A percentile compares a stretch with the other conserved stretches of the same genome.
These are phyloP conservation scores for Pythium oligandrum DNA, from an alignment of 352 stramenopile species.

Conservation along the genomic window DNA sequence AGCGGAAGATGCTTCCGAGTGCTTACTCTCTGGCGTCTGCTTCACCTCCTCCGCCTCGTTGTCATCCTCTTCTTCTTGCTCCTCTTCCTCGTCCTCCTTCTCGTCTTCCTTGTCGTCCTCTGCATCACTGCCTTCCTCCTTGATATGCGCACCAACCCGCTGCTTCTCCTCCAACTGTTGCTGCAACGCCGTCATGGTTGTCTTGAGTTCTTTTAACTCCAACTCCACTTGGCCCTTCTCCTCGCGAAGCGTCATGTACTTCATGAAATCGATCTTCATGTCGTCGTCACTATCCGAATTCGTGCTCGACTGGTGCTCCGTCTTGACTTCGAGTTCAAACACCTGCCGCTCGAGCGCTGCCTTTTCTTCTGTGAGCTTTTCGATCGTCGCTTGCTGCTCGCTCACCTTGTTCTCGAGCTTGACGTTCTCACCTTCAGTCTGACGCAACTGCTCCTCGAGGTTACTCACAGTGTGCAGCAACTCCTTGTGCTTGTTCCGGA, in stretches of 20 bases:
- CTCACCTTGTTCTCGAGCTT: constrained; percentile 44
- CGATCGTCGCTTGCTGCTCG: constrained; percentile 45
- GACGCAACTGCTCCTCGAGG: constrained; percentile 44
- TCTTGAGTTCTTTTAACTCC: constrained; percentile 23
- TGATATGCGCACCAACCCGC: constrained; percentile 11
- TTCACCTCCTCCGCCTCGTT: neutral
- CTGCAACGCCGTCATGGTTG: constrained; percentile 3
- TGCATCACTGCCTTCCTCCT: constrained; percentile 8
- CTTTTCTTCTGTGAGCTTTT: constrained; percentile 33
- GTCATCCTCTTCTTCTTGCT: constrained; percentile 4
- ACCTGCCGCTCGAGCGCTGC: constrained; percentile 26
- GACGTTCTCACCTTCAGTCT: constrained; percentile 48
- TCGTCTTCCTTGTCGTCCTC: constrained; percentile 23
- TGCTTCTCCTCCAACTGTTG: constrained; percentile 10
- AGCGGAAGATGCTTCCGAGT: constrained; percentile 42
- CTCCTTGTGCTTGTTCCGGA: constrained; percentile 27
- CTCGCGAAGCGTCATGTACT: constrained; percentile 47
- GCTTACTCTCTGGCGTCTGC: constrained; percentile 7
- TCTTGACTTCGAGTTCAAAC: constrained; percentile 4
- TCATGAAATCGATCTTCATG: constrained; percentile 49
- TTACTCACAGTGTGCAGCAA: constrained; percentile 41
- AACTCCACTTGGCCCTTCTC: constrained; percentile 21
- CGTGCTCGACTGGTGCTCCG: neutral
- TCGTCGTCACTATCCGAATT: constrained; percentile 13
- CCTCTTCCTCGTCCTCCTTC: constrained; percentile 22